Percentiles rank a stretch among this genome's conserved stretches.
Evolutionary conservation across 2,329 filamentous ascomycete species (phyloP).

Genomic region (Alternaria incomplexa): DNA sequence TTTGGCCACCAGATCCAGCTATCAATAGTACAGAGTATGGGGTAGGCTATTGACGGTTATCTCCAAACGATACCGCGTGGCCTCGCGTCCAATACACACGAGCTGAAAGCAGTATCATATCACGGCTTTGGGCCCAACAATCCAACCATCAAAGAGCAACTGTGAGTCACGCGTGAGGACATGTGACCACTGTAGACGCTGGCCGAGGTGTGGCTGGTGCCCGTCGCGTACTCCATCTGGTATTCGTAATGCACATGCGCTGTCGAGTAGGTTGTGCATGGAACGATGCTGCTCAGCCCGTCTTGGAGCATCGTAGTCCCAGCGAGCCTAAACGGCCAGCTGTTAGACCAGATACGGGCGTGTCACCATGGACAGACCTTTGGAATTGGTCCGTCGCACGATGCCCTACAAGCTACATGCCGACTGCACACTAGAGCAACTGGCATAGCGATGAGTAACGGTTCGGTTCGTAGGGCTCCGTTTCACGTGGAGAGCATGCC

Average conservation of each 20-base stretch:
- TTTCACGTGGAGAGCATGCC: slow-evolving; percentile 10
- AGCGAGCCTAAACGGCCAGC: neutral
- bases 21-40: slow-evolving; percentile 17
- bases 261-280: slow-evolving; percentile 9
- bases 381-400: slow-evolving; percentile 3
- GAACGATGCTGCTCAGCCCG: slow-evolving; percentile 9
- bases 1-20: slow-evolving; percentile 25
- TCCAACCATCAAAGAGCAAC: slow-evolving; percentile 3
- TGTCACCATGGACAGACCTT: neutral
- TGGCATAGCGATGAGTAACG: slow-evolving; percentile 1
- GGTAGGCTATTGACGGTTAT: slow-evolving; percentile 9
- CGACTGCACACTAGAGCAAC: slow-evolving; percentile 4
- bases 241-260: neutral
- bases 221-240: neutral
- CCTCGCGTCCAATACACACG: slow-evolving; percentile 19
- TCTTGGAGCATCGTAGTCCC: neutral
- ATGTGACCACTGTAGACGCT: slow-evolving; percentile 20
- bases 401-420: neutral
- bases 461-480: slow-evolving; percentile 6
- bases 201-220: slow-evolving; percentile 29
- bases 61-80: slow-evolving; percentile 8
- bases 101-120: slow-evolving; percentile 21
- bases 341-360: slow-evolving; percentile 5
- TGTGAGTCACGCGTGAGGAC: slow-evolving; percentile 16
- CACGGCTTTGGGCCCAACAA: neutral